Base-by-base conservation (phyloP, 2,329 filamentous ascomycete species). In the Bretziella fagacearum region DNA sequence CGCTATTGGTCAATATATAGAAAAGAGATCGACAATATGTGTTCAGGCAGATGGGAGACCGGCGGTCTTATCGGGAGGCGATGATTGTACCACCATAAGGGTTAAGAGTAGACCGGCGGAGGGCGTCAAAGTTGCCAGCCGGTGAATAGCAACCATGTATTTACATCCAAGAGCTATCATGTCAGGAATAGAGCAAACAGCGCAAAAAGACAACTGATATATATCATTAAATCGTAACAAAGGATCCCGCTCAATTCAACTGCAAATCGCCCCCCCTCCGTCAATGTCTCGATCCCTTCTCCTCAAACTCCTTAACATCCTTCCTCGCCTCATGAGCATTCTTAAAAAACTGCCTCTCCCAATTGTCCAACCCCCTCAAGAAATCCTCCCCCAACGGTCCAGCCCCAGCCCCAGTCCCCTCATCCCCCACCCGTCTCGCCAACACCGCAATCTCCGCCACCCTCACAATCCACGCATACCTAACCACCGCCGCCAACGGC, bases 391-490 rank as follows among this genome's bases (percentile, higher is more conserved):
- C 79, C 66, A 80, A 55, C 27, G 35, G 45, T 4, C 49, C 49
- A 23, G 35, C 39, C 13, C 43, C 44, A 1, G 46, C 45, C 5
- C 45, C 47, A 4, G 44, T 44, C 67, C 74, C 52, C 62, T 79
- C 58, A 62, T 74, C 64, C 65, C 73, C 63, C 10, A 70, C 64
- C 62, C 94, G 94, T 54, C 87, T 77, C 2, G 87, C 89, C 59
- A 94, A 84, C 58, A 96, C 75, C 4, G 83, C 83, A 44, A 96
- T 84, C 52, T 93, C 84, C 1, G 76, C 72, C 1, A 86, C 84
- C 41, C 91, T 71, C 43, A 74, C 71, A 54, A 87, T 84, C 63
- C 93, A 96, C 0, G 84, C 86, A 66, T 81, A 70, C 48, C 74
- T 70, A 54, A 89, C 60, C 17, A 91, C 76, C 53, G 84, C 73